Percentiles rank a stretch among this genome's conserved stretches.
Conservation (phyloP, 345 rosid genomes). For the Trapa incisa region DNA sequence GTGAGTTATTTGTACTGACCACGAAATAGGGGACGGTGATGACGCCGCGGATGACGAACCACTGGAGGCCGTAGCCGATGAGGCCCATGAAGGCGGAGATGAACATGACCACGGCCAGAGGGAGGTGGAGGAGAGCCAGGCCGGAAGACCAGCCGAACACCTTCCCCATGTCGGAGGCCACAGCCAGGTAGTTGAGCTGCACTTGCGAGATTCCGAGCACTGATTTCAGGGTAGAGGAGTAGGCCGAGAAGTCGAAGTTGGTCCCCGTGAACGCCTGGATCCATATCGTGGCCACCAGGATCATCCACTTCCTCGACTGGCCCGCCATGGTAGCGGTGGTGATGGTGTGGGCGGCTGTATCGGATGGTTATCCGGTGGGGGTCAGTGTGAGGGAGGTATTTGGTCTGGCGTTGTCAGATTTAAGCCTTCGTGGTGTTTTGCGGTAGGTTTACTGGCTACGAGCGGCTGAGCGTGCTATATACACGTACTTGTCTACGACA, state of each 20-base stretch:
- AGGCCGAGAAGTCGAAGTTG: slow-evolving; percentile 89
- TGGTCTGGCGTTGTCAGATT: too few relatives aligned
- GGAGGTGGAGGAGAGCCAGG: slow-evolving; percentile 60
- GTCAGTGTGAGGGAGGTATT: too few relatives aligned
- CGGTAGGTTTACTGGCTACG: too few relatives aligned
- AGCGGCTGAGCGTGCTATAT: too few relatives aligned
- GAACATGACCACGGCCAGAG: slow-evolving; percentile 64
- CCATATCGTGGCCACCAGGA: slow-evolving; percentile 86
- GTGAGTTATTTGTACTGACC: slow-evolving; percentile 24
- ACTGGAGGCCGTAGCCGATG: slow-evolving; percentile 71
- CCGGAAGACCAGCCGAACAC: slow-evolving; percentile 96
- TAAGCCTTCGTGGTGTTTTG: too few relatives aligned
- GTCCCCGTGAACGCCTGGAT: slow-evolving; percentile 96
- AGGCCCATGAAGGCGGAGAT: slow-evolving; percentile 79
- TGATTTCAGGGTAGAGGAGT: slow-evolving; percentile 65
- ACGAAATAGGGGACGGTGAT: slow-evolving; percentile 64
- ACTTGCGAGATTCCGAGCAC: slow-evolving; percentile 78
- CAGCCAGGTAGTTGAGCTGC: slow-evolving; percentile 75
- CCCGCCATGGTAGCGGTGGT: slow-evolving; percentile 36
- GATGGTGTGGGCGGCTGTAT: too few relatives aligned
- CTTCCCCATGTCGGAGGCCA: slow-evolving; percentile 92
- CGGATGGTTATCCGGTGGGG: too few relatives aligned
- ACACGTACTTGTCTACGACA: too few relatives aligned
- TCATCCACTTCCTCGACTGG: slow-evolving; percentile 90
- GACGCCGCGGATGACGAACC: slow-evolving; percentile 54